These are phyloP conservation scores for Cryptosporidium tyzzeri DNA, from an alignment of 169 alveolate genomes.

Conservation along the genomic window DNA sequence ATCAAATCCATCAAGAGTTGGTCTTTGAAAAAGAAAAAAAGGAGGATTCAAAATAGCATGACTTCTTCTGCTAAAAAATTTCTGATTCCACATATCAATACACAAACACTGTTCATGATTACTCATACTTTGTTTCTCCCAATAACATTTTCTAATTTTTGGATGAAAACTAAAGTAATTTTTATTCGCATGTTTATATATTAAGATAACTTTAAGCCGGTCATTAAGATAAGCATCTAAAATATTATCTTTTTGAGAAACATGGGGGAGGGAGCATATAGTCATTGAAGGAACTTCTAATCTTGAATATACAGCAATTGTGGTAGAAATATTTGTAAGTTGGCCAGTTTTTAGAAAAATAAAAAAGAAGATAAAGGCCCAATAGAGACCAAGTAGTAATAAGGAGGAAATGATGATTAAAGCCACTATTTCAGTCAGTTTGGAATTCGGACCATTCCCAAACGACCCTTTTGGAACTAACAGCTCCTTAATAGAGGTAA, in stretches of 20 bases:
- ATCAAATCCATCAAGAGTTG: conserved; percentile 15
- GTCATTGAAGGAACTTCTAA: conserved; percentile 70
- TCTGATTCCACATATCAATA: conserved; percentile 74
- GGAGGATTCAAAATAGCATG: conserved; percentile 23
- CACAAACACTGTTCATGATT: conserved; percentile 55
- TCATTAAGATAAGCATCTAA: conserved; percentile 40
- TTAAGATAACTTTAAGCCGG: conserved; percentile 48
- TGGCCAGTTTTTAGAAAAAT: conserved; percentile 66
- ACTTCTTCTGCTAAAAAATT: conserved; percentile 6
- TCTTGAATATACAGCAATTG: conserved; percentile 60
- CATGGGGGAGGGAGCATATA: conserved; percentile 66
- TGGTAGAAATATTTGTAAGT: conserved; percentile 52
- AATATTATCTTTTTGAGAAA: conserved; percentile 32
- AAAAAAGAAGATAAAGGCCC: conserved; percentile 65
- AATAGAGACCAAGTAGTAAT: conserved; percentile 37
- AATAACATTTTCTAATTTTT: conserved; percentile 39
- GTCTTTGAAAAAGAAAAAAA: conserved; percentile 44
- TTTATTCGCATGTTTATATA: conserved; percentile 18
- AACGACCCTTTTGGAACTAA: conserved; percentile 69
- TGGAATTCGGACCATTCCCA: conserved; percentile 61
- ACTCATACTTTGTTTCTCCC: conserved; percentile 25
- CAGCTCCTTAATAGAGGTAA: conserved; percentile 20
- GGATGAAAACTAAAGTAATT: conserved; percentile 35
- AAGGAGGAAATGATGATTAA: conserved; percentile 28
- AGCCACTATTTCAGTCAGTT: conserved; percentile 63